phyloP scores from a whole-genome alignment of 2,329 filamentous ascomycete species.

The Leptoxyphium fumago region DNA sequence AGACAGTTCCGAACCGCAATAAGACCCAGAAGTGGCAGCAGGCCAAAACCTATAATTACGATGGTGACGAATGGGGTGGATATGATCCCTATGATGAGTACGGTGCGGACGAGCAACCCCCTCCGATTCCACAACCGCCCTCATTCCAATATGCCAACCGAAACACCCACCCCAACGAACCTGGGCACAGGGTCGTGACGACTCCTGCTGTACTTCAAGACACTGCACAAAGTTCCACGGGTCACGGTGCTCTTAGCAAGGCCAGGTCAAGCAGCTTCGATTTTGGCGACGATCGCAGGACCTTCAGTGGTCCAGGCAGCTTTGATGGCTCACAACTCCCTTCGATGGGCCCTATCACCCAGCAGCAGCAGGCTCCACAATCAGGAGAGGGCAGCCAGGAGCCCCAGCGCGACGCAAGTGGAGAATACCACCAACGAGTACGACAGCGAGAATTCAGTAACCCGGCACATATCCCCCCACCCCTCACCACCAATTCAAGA shows the following conservation, averaged over 20 bases:
- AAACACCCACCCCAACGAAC: conserved; percentile 6
- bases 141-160: conserved; percentile 16
- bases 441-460: conserved; percentile 34
- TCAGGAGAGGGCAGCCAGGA: conserved; percentile 3
- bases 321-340: neutral
- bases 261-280: conserved; percentile 38
- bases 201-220: neutral
- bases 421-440: neutral
- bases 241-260: conserved; percentile 7
- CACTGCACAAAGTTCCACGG: neutral
- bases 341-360: neutral
- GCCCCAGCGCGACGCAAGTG: neutral
- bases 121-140: conserved; percentile 28
- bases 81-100: conserved; percentile 43
- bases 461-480: conserved; percentile 31
- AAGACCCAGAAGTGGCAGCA: conserved; percentile 95
- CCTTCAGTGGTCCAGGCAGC: conserved; percentile 23
- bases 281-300: conserved; percentile 36
- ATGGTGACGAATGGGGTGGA: conserved; percentile 85
- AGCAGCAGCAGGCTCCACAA: neutral
- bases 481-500: conserved; percentile 31
- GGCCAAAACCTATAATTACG: conserved; percentile 73
- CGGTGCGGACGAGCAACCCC: conserved; percentile 30
- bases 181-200: neutral
- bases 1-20: conserved; percentile 71